Evolutionary conservation across 1,284 basidiomycete species (phyloP).

Genomic region (Hemileia vastatrix): DNA sequence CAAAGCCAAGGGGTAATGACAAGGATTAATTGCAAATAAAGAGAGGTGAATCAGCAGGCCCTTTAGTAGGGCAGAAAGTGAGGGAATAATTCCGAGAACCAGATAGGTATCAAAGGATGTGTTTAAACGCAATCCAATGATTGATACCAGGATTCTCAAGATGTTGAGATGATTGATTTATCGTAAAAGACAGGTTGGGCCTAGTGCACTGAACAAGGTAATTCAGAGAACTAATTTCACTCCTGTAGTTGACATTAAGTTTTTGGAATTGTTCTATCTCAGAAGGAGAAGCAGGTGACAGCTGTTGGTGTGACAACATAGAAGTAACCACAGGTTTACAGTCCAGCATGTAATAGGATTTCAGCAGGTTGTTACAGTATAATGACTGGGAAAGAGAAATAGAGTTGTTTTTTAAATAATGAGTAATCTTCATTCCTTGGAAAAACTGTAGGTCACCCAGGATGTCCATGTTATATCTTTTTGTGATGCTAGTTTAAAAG

Average conservation of each 20-base stretch:
- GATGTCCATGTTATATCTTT: constrained; percentile 1
- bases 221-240: neutral
- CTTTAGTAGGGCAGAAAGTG: no score
- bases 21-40: no score
- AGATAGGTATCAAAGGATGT: neutral
- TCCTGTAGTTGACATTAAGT: neutral
- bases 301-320: no score
- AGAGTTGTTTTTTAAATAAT: no score
- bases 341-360: no score
- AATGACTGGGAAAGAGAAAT: no score
- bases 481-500: neutral
- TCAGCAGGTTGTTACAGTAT: no score
- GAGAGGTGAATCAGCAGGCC: no score
- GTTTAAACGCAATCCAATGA: neutral
- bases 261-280: neutral
- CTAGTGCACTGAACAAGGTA: neutral
- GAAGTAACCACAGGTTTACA: no score
- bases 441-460: neutral
- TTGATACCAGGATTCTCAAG: neutral
- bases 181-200: neutral
- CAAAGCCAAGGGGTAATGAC: no score
- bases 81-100: no score
- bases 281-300: no score
- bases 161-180: neutral
- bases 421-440: constrained; percentile 1